Conservation (phyloP, 805 yeast genomes). For the Teunomyces pallodes region DNA sequence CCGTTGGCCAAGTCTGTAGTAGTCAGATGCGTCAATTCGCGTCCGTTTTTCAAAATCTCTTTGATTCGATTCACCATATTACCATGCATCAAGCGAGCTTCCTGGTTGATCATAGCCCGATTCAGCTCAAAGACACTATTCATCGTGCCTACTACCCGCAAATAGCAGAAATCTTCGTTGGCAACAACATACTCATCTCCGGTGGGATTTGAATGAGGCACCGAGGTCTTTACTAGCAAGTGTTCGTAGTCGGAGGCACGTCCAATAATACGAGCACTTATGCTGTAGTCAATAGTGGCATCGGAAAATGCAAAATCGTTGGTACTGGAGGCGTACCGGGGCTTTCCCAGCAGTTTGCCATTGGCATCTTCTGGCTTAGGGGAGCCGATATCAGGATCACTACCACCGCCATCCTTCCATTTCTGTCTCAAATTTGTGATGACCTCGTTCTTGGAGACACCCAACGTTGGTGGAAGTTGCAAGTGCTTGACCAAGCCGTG, state of each 20-base stretch:
- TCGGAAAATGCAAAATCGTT: slow-evolving; percentile 31
- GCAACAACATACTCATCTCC: slow-evolving; percentile 31
- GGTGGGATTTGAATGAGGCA: slow-evolving; percentile 13
- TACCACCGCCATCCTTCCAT: slow-evolving; percentile 15
- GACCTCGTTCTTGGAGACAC: slow-evolving; percentile 30
- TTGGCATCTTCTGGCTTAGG: slow-evolving; percentile 9
- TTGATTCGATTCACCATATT: slow-evolving; percentile 26
- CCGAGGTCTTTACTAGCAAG: slow-evolving; percentile 12
- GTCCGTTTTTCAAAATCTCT: slow-evolving; percentile 26
- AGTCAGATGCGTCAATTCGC: slow-evolving; percentile 12
- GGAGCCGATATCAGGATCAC: slow-evolving; percentile 3
- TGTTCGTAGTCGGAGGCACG: slow-evolving; percentile 29
- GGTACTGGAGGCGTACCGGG: slow-evolving; percentile 16
- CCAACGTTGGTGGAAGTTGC: slow-evolving; percentile 36
- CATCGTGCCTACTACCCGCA: slow-evolving; percentile 23
- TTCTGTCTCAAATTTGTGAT: slow-evolving; percentile 24
- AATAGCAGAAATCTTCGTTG: slow-evolving; percentile 24
- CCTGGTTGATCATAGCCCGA: slow-evolving; percentile 28
- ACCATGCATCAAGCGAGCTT: slow-evolving; percentile 31
- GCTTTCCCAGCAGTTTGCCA: background rate
- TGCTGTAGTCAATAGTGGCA: slow-evolving; percentile 30
- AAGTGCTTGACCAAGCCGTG: slow-evolving; percentile 37
- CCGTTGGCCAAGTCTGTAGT: background rate
- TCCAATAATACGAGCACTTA: slow-evolving; percentile 38
- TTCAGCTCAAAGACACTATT: slow-evolving; percentile 27